phyloP scores from a whole-genome alignment of 768 basidiomycete genomes.

The Mycena vitilis region DNA sequence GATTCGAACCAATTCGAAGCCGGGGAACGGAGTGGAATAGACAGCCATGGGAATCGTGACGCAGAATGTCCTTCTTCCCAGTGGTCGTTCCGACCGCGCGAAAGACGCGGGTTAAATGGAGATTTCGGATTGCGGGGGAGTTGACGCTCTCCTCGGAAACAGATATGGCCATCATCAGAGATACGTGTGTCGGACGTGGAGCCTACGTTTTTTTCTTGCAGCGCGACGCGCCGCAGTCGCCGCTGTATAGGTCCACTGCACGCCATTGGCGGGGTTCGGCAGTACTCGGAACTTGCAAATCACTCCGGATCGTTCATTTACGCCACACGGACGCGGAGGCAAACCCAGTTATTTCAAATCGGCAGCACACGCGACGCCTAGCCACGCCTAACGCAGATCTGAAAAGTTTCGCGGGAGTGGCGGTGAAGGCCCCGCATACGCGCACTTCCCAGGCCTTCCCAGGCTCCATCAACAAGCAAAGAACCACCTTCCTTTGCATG shows the following conservation, averaged over 20 bases:
- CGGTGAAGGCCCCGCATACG: constrained; percentile 16
- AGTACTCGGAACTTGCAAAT: neutral
- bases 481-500: neutral
- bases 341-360: constrained; percentile 12
- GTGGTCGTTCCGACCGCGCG: constrained; percentile 18
- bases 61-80: neutral
- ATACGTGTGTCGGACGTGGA: neutral
- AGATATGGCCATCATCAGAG: neutral
- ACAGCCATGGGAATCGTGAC: constrained; percentile 14
- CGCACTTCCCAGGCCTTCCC: neutral
- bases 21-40: constrained; percentile 4
- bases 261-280: neutral
- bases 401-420: constrained; percentile 19
- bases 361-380: constrained; percentile 5
- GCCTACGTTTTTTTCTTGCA: too few species aligned
- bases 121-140: neutral
- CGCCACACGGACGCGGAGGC: constrained; percentile 12
- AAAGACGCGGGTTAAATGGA: constrained; percentile 13
- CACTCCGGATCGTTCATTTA: constrained; percentile 7
- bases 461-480: neutral
- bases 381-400: constrained; percentile 16
- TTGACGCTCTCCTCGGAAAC: neutral
- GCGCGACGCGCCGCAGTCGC: too few species aligned
- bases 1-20: neutral
- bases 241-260: too few species aligned